These are phyloP conservation scores for Nemania sp. DNA, from an alignment of 2,329 filamentous ascomycete species.

Conservation along the genomic window DNA sequence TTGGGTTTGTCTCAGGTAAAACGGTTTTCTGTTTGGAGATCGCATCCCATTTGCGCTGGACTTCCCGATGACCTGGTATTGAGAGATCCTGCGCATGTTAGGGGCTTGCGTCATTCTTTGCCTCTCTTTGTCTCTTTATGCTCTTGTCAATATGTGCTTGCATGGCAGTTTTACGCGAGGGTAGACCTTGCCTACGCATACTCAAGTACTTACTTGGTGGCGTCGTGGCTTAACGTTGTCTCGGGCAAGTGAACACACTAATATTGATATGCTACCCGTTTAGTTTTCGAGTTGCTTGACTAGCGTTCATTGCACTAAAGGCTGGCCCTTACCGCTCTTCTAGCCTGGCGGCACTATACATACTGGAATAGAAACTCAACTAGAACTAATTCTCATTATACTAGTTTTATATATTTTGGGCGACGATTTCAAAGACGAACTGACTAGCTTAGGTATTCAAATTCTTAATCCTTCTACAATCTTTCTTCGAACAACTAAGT, in stretches of 20 bases:
- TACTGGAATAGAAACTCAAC: too few relatives aligned
- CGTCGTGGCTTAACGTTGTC: not conserved
- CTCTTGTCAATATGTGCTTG: not conserved
- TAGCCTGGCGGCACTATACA: too few relatives aligned
- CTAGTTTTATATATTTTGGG: not conserved
- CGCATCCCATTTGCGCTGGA: constrained; percentile 3
- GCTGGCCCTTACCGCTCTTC: not conserved
- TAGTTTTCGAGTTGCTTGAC: not conserved
- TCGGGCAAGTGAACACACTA: not conserved
- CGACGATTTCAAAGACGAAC: not conserved
- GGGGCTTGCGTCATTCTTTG: constrained; percentile 31
- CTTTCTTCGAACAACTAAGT: not conserved
- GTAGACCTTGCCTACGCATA: too few relatives aligned
- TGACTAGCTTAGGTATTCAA: not conserved
- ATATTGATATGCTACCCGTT: not conserved
- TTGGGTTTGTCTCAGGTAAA: constrained; percentile 30
- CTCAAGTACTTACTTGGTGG: too few relatives aligned
- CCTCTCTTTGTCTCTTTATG: too few relatives aligned
- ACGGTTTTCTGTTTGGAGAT: not conserved
- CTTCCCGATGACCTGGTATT: constrained; percentile 36
- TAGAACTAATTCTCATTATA: not conserved
- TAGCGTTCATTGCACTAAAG: not conserved
- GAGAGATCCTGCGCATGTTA: constrained; percentile 15
- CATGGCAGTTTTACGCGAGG: constrained; percentile 13
- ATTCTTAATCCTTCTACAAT: constrained; percentile 22